Conservation (phyloP, 495 filamentous ascomycete genomes). For the Diplogelasinospora grovesii region DNA sequence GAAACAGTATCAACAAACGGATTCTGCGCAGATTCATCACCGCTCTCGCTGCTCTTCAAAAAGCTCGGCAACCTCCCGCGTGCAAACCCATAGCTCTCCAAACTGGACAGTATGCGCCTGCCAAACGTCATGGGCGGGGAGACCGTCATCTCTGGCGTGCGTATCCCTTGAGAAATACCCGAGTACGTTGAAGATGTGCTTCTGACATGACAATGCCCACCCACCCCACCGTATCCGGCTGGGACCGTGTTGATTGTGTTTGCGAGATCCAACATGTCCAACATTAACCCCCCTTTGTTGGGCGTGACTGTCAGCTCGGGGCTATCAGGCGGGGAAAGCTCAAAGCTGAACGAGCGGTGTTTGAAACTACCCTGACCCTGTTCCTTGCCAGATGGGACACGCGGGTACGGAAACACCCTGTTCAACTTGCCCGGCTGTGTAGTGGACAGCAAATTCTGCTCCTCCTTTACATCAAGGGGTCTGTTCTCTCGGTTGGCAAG, state of each 20-base stretch:
- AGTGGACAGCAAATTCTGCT: too few relatives aligned
- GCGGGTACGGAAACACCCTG: too few relatives aligned
- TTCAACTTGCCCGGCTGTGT: too few relatives aligned
- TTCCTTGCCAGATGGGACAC: neutral
- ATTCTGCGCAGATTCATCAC: neutral
- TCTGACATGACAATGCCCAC: slow-evolving; percentile 7
- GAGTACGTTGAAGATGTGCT: slow-evolving; percentile 23
- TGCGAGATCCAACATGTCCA: too few relatives aligned
- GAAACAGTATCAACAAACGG: neutral
- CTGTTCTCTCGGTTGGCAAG: slow-evolving; percentile 1
- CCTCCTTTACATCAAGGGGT: slow-evolving; percentile 1
- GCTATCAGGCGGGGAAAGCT: too few relatives aligned
- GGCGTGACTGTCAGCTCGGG: slow-evolving; percentile 7
- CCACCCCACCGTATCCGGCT: too few relatives aligned
- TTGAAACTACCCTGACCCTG: too few relatives aligned
- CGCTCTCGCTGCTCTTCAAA: too few relatives aligned
- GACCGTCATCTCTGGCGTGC: slow-evolving; percentile 13
- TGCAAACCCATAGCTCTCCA: slow-evolving; percentile 9
- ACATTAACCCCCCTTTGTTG: slow-evolving; percentile 10
- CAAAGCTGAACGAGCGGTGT: too few relatives aligned
- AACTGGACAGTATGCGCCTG: slow-evolving; percentile 10
- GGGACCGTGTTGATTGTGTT: neutral
- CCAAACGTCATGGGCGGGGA: slow-evolving; percentile 22
- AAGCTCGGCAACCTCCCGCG: too few relatives aligned
- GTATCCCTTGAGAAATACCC: slow-evolving; percentile 17